These are phyloP conservation scores for Neofusicoccum parvum DNA, from an alignment of 2,329 filamentous ascomycete genomes.

Conservation along the genomic window DNA sequence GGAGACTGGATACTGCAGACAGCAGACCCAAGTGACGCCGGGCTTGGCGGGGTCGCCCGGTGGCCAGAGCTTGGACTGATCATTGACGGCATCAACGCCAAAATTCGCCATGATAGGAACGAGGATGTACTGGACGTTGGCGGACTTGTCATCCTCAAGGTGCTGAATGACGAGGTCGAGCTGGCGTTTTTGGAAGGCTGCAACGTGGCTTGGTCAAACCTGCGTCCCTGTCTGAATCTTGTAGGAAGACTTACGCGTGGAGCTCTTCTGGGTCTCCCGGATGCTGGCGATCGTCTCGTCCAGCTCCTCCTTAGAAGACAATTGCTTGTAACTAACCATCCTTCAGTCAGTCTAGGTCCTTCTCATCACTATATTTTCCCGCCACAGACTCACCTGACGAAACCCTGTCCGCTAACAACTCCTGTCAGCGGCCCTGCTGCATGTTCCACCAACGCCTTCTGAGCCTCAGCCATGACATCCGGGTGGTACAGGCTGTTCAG, in stretches of 20 bases:
- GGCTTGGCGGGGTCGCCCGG: background rate
- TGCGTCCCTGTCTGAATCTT: background rate
- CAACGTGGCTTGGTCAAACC: too few relatives aligned
- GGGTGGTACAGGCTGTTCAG: background rate
- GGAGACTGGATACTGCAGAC: slow-evolving; percentile 8
- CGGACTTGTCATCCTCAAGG: background rate
- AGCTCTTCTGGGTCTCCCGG: slow-evolving; percentile 1
- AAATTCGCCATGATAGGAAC: background rate
- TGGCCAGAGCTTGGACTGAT: background rate
- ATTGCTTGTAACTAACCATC: slow-evolving; percentile 15
- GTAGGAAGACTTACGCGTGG: background rate
- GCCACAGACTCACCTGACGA: slow-evolving; percentile 1
- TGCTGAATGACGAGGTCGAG: slow-evolving; percentile 21
- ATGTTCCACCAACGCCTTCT: background rate
- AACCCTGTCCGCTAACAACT: slow-evolving; percentile 18
- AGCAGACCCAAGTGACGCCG: background rate
- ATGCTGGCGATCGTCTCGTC: slow-evolving; percentile 16
- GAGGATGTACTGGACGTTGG: slow-evolving; percentile 17
- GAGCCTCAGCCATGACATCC: slow-evolving; percentile 10
- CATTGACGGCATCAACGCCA: background rate
- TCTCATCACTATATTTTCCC: too few relatives aligned
- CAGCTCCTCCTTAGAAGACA: background rate
- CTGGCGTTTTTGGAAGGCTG: slow-evolving; percentile 19
- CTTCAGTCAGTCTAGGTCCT: too few relatives aligned
- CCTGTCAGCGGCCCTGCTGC: background rate